Conservation (phyloP, 768 basidiomycete genomes). For the Tremella fuciformis region DNA sequence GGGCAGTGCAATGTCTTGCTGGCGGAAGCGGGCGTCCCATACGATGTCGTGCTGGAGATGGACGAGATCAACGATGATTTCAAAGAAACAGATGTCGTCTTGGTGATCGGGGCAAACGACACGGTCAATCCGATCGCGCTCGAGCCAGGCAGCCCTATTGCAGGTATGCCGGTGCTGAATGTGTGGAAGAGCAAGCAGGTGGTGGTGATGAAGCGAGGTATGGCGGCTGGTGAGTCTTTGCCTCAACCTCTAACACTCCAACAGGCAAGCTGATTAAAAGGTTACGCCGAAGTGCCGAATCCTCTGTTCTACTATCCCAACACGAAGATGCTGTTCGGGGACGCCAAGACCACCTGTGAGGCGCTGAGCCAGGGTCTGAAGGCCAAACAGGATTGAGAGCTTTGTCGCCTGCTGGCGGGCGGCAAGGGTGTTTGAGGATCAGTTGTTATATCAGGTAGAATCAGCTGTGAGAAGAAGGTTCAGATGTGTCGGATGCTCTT, state of each 20-base stretch:
- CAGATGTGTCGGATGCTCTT: too few species aligned
- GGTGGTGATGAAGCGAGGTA: conserved; percentile 86
- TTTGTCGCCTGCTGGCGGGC: too few species aligned
- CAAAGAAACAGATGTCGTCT: conserved; percentile 78
- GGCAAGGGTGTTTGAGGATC: too few species aligned
- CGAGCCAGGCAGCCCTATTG: conserved; percentile 80
- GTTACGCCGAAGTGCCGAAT: conserved; percentile 81
- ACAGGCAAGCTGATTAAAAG: conserved; percentile 4
- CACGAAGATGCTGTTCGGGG: conserved; percentile 87
- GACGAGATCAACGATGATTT: conserved; percentile 94
- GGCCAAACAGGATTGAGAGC: background rate
- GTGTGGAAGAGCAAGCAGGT: conserved; percentile 93
- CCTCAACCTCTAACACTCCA: background rate
- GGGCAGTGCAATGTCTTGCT: conserved; percentile 90
- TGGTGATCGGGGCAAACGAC: conserved; percentile 89
- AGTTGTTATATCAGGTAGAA: too few species aligned
- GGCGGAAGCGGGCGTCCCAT: conserved; percentile 84
- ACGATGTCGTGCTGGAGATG: conserved; percentile 89
- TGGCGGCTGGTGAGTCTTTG: conserved; percentile 63
- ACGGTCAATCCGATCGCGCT: conserved; percentile 88
- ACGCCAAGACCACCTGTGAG: conserved; percentile 86
- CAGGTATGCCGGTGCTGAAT: conserved; percentile 87
- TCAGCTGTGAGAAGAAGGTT: too few species aligned
- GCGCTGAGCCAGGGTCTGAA: conserved; percentile 52
- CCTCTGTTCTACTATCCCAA: conserved; percentile 91